phyloP scores from a whole-genome alignment of 2,329 filamentous ascomycete species.

The Lecanicillium sp. region DNA sequence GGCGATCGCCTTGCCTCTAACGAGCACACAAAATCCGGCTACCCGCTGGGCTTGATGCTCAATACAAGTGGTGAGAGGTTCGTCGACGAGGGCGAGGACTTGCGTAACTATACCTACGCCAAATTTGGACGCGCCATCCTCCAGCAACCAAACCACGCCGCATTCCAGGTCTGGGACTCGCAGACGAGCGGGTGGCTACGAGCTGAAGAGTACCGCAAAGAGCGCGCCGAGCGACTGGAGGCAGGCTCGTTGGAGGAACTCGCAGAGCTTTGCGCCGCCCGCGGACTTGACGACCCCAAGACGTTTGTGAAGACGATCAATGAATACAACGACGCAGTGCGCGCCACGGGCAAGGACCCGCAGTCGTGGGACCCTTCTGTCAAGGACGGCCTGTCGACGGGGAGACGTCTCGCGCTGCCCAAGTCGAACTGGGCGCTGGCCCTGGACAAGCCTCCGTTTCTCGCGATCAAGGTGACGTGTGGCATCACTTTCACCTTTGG shows the following conservation, averaged over 20 bases:
- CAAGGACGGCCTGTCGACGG: conserved; percentile 57
- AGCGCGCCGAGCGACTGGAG: conserved; percentile 47
- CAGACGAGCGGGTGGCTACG: conserved; percentile 47
- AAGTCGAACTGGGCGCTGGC: conserved; percentile 65
- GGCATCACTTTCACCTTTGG: conserved; percentile 67
- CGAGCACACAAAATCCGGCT: conserved; percentile 63
- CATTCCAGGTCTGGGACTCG: conserved; percentile 61
- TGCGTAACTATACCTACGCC: conserved; percentile 63
- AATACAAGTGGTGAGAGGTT: conserved; percentile 55
- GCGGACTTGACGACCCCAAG: conserved; percentile 40
- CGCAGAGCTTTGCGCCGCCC: conserved; percentile 39
- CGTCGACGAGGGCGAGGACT: conserved; percentile 59
- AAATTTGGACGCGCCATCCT: conserved; percentile 58
- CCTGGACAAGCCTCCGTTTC: conserved; percentile 49
- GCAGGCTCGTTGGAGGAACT: conserved; percentile 49
- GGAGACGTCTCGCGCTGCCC: conserved; percentile 39
- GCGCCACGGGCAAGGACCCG: conserved; percentile 38
- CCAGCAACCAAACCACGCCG: conserved; percentile 49
- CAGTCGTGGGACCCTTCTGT: conserved; percentile 53
- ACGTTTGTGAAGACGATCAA: conserved; percentile 46
- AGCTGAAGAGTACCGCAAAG: conserved; percentile 55
- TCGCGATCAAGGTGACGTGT: conserved; percentile 58
- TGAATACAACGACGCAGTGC: conserved; percentile 54
- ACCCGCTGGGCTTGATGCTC: conserved; percentile 60
- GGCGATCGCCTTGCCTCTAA: conserved; percentile 58